Conservation (phyloP, 73 alveolate genomes). For the Blepharisma japonicum region DNA sequence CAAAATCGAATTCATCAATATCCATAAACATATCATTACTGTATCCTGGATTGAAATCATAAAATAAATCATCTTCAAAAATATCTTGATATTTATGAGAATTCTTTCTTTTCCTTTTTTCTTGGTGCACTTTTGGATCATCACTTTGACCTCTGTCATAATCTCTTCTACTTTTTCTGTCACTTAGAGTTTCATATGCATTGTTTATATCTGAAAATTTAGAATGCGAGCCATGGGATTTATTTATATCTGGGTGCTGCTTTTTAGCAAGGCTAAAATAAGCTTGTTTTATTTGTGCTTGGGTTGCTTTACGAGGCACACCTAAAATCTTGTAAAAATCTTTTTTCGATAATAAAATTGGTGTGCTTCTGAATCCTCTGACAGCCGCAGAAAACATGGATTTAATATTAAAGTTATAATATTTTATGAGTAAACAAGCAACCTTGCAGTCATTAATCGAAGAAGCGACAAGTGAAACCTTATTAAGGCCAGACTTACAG, state of each 20-base stretch:
- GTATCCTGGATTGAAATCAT: conserved; percentile 6
- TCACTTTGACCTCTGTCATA: conserved; percentile 41
- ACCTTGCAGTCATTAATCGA: conserved; percentile 37
- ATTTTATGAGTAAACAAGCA: conserved; percentile 31
- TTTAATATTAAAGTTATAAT: background rate
- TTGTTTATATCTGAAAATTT: conserved; percentile 46
- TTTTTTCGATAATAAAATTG: conserved; percentile 27
- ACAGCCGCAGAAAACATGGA: conserved; percentile 12
- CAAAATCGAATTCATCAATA: conserved; percentile 46
- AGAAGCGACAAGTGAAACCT: conserved; percentile 46
- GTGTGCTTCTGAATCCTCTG: background rate
- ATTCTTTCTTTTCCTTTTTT: background rate
- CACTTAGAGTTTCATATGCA: conserved; percentile 56
- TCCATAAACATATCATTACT: conserved; percentile 54
- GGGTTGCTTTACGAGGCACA: conserved; percentile 33
- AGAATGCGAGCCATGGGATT: conserved; percentile 31
- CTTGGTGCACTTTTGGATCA: conserved; percentile 12
- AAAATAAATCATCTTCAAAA: conserved; percentile 31
- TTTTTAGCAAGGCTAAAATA: conserved; percentile 62
- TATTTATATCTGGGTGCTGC: conserved; percentile 69
- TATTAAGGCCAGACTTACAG: conserved; percentile 37
- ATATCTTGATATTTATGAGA: background rate
- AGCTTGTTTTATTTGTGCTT: conserved; percentile 55
- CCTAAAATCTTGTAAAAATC: conserved; percentile 50
- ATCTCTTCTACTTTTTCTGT: conserved; percentile 32